These are phyloP conservation scores for Trebouxia sp. DNA, from an alignment of 139 green algal species.

Conservation along the genomic window DNA sequence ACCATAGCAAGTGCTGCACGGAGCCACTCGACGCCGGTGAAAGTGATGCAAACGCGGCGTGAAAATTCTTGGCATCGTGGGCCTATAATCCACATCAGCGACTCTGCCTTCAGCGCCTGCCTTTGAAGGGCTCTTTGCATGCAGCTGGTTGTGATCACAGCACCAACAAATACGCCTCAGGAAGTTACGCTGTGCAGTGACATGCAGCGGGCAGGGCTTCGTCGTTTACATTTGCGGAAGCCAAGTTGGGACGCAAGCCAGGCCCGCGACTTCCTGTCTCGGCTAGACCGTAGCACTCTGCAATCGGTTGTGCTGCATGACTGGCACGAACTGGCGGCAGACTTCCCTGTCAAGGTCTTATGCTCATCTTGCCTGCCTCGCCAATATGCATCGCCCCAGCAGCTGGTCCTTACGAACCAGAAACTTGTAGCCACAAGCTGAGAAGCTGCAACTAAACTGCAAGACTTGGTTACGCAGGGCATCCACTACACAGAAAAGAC, in stretches of 20 bases:
- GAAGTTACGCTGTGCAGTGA: neutral
- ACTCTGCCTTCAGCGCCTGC: no score
- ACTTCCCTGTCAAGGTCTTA: constrained; percentile 13
- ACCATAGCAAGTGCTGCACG: no score
- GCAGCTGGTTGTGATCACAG: constrained; percentile 4
- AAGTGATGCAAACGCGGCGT: no score
- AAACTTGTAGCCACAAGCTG: neutral
- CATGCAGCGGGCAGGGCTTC: neutral
- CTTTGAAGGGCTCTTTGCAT: neutral
- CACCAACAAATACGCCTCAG: neutral
- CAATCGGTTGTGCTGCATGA: neutral
- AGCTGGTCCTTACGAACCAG: neutral
- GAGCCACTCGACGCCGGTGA: no score
- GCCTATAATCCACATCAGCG: no score
- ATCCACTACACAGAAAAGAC: constrained; percentile 39
- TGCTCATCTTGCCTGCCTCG: neutral
- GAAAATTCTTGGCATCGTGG: no score
- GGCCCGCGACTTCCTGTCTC: neutral
- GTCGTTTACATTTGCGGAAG: constrained; percentile 19
- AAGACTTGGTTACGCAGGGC: constrained; percentile 29
- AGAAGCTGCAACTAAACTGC: neutral
- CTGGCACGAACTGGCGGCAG: constrained; percentile 1
- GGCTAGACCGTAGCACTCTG: neutral
- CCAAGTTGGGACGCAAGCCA: neutral
- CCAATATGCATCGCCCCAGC: neutral